A percentile compares a stretch with the other conserved stretches of the same genome.
Conservation (phyloP, 202 grass and related monocot species). For the Carex arenaria region DNA sequence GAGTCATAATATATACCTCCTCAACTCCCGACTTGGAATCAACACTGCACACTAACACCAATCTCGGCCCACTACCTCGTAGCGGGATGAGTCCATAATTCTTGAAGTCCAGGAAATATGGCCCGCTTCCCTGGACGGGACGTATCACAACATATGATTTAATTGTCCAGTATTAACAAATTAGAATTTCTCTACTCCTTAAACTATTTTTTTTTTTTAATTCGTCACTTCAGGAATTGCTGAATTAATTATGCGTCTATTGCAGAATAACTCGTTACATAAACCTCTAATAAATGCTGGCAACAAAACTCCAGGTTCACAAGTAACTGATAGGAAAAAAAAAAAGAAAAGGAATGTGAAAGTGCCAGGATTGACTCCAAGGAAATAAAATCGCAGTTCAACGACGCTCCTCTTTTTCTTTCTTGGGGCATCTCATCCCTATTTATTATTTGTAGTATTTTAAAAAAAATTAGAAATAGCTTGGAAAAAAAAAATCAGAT, state of each 20-base stretch:
- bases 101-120: no score
- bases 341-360: slow-evolving; percentile 2
- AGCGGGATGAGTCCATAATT: no score
- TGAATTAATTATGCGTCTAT: neutral
- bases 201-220: neutral
- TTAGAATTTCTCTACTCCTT: neutral
- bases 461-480: no score
- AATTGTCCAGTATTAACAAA: neutral
- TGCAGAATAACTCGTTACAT: neutral
- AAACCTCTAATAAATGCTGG: neutral
- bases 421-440: neutral
- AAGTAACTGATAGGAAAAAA: neutral
- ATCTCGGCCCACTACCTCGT: no score
- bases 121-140: no score
- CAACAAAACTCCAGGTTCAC: neutral
- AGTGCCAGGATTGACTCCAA: neutral
- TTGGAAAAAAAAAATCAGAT: no score
- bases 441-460: no score
- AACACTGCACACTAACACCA: no score
- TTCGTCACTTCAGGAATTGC: neutral
- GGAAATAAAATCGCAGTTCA: neutral
- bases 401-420: neutral
- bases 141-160: no score
- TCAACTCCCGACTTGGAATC: no score
- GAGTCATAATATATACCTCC: no score